Evolutionary conservation across 2,329 filamentous ascomycete species (phyloP).

Genomic region (Microcera coccophila): DNA sequence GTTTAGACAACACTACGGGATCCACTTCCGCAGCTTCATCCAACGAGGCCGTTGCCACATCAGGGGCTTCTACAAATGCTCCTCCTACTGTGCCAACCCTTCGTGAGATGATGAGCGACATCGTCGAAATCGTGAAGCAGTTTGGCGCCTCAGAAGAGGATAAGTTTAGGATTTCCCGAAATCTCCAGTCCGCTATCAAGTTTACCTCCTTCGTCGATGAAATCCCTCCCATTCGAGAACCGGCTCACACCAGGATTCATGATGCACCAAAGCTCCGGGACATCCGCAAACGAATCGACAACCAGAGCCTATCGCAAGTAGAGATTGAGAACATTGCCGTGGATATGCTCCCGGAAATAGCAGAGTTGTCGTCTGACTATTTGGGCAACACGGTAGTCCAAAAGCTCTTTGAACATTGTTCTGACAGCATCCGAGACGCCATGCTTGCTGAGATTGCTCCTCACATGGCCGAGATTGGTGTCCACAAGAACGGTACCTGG

Average conservation of each 20-base stretch:
- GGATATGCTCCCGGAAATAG: slow-evolving; percentile 94
- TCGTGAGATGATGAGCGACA: slow-evolving; percentile 74
- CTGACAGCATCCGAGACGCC: slow-evolving; percentile 80
- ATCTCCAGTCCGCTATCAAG: slow-evolving; percentile 71
- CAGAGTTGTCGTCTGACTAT: slow-evolving; percentile 91
- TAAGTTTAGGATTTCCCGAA: slow-evolving; percentile 63
- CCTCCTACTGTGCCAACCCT: slow-evolving; percentile 69
- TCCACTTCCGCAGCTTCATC: slow-evolving; percentile 26
- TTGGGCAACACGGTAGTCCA: slow-evolving; percentile 99
- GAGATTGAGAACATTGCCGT: slow-evolving; percentile 92
- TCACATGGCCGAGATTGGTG: slow-evolving; percentile 91
- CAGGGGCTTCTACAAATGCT: slow-evolving; percentile 29
- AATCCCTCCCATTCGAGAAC: slow-evolving; percentile 84
- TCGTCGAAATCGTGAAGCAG: slow-evolving; percentile 79
- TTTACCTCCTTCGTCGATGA: slow-evolving; percentile 72
- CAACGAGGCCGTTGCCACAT: slow-evolving; percentile 35
- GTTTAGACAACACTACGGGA: slow-evolving; percentile 42
- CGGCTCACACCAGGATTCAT: slow-evolving; percentile 81
- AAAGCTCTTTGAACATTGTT: slow-evolving; percentile 96
- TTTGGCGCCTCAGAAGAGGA: slow-evolving; percentile 85
- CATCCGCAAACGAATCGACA: slow-evolving; percentile 96
- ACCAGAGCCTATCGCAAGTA: slow-evolving; percentile 75
- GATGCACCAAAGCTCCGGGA: slow-evolving; percentile 93
- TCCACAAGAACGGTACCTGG: slow-evolving; percentile 99
- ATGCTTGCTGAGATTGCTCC: slow-evolving; percentile 88